Evolutionary conservation across 2,329 filamentous ascomycete species (phyloP), one percentile per base, ranked within the genome.

Genomic region (Podosphaera xanthii): DNA sequence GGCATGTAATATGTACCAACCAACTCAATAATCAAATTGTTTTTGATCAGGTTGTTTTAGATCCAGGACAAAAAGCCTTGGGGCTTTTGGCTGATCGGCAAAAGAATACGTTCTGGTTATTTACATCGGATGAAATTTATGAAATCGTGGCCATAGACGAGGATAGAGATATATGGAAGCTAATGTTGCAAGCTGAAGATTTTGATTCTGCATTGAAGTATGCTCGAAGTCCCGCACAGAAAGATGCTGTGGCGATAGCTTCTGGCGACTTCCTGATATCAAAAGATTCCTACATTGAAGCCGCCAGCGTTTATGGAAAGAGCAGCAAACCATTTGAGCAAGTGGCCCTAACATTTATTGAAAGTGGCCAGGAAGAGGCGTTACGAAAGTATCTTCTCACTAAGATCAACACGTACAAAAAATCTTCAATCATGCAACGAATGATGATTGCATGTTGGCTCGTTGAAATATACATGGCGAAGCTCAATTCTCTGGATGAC

Each of bases 251-350:
- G 10, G 87, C 92, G 0, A 92, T 87, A 33, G 88, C 89, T 14
- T 96, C 88, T 33, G 92, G 92, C 30, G 92, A 98, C 69, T 83
- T 88, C 67, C 75, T 98, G 7, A 83, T 90, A 46, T 80, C 79
- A 60, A 91, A 87, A 71, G 86, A 87, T 2, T 82, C 86, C 58
- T 97, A 83, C 70, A 72, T 81, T 58, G 89, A 98, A 69, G 92
- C 92, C 48, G 92, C 94, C 0, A 79, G 81, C 8, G 81, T 97
- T 1, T 96, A 95, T 69, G 92, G 92, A 10, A 88, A 88, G 70
- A 97, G 92, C 71, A 96, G 87, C 69, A 97, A 97, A 73, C 83
- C 88, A 0, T 98, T 98, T 64, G 92, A 98, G 69, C 89, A 98
- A 68, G 91, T 98, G 53, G 90, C 90, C 31, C 75, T 98, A 42